Conservation (phyloP, 495 filamentous ascomycete genomes). For the Xylaria longipes region DNA sequence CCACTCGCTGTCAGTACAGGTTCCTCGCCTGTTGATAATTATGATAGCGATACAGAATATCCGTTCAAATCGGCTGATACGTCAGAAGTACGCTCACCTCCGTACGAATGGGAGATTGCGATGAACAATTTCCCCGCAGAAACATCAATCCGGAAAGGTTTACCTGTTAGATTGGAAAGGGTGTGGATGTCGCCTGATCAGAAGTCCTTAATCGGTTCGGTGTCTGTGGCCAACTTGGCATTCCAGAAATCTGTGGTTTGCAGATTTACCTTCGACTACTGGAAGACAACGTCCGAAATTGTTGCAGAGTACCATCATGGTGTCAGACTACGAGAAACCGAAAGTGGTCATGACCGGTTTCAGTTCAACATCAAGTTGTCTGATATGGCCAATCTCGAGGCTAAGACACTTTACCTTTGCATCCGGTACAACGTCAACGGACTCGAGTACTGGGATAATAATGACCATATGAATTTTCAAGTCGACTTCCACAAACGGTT, state of each 20-base stretch:
- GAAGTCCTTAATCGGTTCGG: conserved; percentile 78
- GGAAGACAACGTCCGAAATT: conserved; percentile 97
- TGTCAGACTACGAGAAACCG: conserved; percentile 67
- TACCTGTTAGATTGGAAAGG: conserved; percentile 77
- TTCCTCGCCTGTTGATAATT: conserved; percentile 89
- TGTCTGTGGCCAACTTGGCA: conserved; percentile 85
- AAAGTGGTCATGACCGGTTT: conserved; percentile 83
- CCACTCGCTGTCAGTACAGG: conserved; percentile 94
- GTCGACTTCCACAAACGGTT: conserved; percentile 86
- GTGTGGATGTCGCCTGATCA: conserved; percentile 88
- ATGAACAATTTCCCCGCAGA: conserved; percentile 83
- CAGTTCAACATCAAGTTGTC: conserved; percentile 92
- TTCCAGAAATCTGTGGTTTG: conserved; percentile 89
- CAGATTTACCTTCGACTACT: conserved; percentile 95
- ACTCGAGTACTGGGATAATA: conserved; percentile 96
- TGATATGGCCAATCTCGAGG: conserved; percentile 87
- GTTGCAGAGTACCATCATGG: conserved; percentile 85
- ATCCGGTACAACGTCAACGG: conserved; percentile 86
- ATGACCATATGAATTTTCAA: conserved; percentile 82
- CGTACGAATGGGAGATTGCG: conserved; percentile 86
- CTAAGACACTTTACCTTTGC: conserved; percentile 90
- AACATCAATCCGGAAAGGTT: conserved; percentile 63
- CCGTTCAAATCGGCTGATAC: conserved; percentile 74
- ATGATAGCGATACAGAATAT: conserved; percentile 83
- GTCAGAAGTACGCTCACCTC: conserved; percentile 47